These are phyloP conservation scores for sorghum (Sorghum bicolor) DNA, from an alignment of 176 grass and related monocot species.

Conservation along the genomic window DNA sequence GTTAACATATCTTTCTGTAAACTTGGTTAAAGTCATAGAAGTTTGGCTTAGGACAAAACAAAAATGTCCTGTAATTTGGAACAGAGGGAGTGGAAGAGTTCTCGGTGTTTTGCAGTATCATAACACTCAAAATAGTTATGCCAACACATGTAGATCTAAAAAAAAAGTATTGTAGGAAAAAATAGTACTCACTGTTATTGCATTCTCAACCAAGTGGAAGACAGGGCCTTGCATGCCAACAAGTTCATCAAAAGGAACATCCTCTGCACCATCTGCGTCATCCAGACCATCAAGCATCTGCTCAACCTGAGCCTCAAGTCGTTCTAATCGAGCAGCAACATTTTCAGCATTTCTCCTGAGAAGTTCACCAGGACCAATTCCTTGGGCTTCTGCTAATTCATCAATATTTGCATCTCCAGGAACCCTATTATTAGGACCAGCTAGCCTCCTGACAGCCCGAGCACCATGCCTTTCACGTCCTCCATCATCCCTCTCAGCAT, in stretches of 20 bases:
- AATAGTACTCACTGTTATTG: conserved; percentile 76
- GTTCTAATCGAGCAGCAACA: conserved; percentile 91
- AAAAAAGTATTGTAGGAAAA: background rate
- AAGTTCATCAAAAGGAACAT: conserved; percentile 98
- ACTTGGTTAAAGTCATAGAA: background rate
- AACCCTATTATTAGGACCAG: conserved; percentile 71
- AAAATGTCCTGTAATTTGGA: background rate
- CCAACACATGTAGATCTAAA: background rate
- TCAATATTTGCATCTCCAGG: conserved; percentile 68
- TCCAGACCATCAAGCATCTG: conserved; percentile 99
- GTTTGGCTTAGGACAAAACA: background rate
- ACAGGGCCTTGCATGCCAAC: conserved; percentile 99
- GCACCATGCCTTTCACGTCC: conserved; percentile 87
- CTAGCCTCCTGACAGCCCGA: conserved; percentile 85
- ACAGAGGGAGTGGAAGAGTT: background rate
- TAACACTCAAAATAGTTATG: background rate
- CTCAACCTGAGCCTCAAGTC: conserved; percentile 97
- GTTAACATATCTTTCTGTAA: background rate
- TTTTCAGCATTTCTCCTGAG: conserved; percentile 98
- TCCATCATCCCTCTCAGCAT: conserved; percentile 89
- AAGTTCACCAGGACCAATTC: conserved; percentile 78
- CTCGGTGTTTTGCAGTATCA: background rate
- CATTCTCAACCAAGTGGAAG: conserved; percentile 98
- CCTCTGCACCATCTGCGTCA: conserved; percentile 97
- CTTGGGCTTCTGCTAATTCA: conserved; percentile 70